phyloP scores from a whole-genome alignment of 768 basidiomycete species.

The Sarcomyxa edulis region DNA sequence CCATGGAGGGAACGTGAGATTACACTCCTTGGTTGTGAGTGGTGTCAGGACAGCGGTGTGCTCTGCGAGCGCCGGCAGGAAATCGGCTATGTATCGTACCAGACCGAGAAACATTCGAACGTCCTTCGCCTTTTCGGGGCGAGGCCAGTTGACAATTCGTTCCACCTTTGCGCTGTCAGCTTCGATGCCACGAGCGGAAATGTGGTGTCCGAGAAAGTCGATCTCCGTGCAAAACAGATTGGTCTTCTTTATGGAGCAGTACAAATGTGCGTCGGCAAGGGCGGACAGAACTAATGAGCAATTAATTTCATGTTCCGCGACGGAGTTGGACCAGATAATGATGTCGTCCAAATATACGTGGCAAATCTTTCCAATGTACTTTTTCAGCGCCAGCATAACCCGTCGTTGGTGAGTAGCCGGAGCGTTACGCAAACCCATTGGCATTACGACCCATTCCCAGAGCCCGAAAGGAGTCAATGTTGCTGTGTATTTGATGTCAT shows the following conservation, averaged over 20 bases:
- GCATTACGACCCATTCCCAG: no score
- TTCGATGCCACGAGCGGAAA: no score
- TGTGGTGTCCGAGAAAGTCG: no score
- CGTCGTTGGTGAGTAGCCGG: no score
- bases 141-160: slow-evolving; percentile 23
- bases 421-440: no score
- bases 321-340: slow-evolving; percentile 18
- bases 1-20: slow-evolving; percentile 16
- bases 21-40: no score
- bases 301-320: slow-evolving; percentile 18
- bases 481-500: no score
- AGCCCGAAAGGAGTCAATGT: no score
- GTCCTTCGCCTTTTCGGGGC: slow-evolving; percentile 9
- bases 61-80: slow-evolving; percentile 9
- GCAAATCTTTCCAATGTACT: no score
- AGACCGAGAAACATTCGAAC: not conserved
- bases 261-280: slow-evolving; percentile 12
- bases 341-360: no score
- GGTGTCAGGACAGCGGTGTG: no score
- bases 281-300: slow-evolving; percentile 14
- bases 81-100: not conserved
- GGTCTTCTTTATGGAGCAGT: slow-evolving; percentile 14
- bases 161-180: slow-evolving; percentile 16
- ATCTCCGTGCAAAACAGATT: slow-evolving; percentile 9
- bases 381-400: no score